A percentile compares a stretch with the other conserved stretches of the same genome.
Evolutionary conservation across 345 rosid species (phyloP).

Genomic region (Populus tremula): DNA sequence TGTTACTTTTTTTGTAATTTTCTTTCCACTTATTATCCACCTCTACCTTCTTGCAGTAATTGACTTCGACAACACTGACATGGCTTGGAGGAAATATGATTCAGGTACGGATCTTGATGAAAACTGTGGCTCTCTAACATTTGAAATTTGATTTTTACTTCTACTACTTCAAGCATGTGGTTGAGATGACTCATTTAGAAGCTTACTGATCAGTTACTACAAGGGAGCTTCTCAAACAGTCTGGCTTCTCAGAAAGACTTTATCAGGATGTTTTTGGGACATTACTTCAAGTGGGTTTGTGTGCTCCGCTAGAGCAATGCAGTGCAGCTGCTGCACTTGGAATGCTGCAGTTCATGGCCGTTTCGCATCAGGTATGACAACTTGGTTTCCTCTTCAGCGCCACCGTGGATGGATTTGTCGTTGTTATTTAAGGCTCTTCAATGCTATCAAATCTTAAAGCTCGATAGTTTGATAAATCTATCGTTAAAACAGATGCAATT

Average conservation of each 20-base stretch:
- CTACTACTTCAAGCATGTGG: conserved; percentile 6
- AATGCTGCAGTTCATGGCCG: conserved; percentile 40
- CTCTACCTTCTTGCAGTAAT: conserved; percentile 43
- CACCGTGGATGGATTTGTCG: background rate
- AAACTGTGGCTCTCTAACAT: background rate
- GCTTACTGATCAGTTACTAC: conserved; percentile 50
- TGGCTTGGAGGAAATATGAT: conserved; percentile 65
- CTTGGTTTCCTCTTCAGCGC: background rate
- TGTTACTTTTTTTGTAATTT: background rate
- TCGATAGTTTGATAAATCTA: background rate
- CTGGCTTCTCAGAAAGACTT: conserved; percentile 56
- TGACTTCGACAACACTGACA: conserved; percentile 67
- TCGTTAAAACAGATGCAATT: too few species aligned
- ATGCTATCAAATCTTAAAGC: background rate
- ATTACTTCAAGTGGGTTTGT: conserved; percentile 62
- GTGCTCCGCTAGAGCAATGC: conserved; percentile 57
- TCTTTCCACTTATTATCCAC: conserved; percentile 1
- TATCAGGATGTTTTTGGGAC: conserved; percentile 42
- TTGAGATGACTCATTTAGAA: conserved; percentile 38
- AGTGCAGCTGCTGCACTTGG: conserved; percentile 66
- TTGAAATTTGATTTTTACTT: conserved; percentile 7
- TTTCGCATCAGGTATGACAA: conserved; percentile 53
- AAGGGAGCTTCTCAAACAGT: conserved; percentile 65
- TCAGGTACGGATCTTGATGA: conserved; percentile 41
- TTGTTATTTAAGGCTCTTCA: background rate